Base-by-base conservation (phyloP, 108 stramenopile genomes). In the Heterococcus sp. region DNA sequence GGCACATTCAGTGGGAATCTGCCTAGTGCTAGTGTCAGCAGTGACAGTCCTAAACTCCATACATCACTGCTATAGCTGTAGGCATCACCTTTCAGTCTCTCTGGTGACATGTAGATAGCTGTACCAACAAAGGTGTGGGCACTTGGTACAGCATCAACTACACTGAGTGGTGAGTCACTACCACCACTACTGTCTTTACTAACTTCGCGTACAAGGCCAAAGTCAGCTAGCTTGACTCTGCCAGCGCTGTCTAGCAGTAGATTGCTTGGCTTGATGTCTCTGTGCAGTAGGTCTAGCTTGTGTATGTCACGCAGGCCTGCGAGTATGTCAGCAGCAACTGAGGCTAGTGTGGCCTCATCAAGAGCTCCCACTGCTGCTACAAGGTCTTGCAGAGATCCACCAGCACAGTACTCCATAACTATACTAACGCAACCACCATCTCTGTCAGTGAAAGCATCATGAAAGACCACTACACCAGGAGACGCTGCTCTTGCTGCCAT, bases 21-120 rank as follows among this genome's bases (percentile, higher is more conserved):
- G 34, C 93, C 90, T 67, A 95, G 93, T 35, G 97, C 89, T 26
- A 89, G 86, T 35, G 96, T 91, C 27, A 96, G 94, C 69, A 94
- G 92, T 66, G 89, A 93, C 72, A 96, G 88, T 40, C 95, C 94
- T 73, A 95, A 65, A 35, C 87, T 88, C 91, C 91, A 92, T 2
- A 92, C 68, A 68, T 92, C 91, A 8, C 84, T 70, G 5, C 86
- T 67, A 38, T 84, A 90, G 21, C 71, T 72, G 86, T 92, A 91
- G 30, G 71, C 69, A 38, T 86, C 83, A 40, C 90, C 88, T 26
- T 70, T 63, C 35, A 92, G 87, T 30, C 91, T 83, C 75, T 92
- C 91, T 0, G 91, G 91, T 3, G 83, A 76, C 90, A 92, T 91
- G 80, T 91, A 91, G 32, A 68, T 74, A 8, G 87, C 65, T 21